Evolutionary conservation across 192 early-diverging fungal genomes (phyloP).

Genomic region (Linnemannia zychae): DNA sequence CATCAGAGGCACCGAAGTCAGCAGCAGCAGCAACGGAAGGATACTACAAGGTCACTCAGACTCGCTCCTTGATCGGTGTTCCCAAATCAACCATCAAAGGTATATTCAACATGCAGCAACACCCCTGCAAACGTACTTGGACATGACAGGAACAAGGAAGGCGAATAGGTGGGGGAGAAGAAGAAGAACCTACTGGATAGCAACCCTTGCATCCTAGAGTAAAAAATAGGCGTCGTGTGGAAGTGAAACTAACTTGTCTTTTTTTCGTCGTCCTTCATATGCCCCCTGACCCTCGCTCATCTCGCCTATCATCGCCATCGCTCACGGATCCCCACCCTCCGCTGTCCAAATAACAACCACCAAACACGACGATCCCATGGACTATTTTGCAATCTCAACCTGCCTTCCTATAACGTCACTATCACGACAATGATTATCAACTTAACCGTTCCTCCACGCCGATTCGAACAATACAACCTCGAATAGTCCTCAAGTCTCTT

Average conservation of each 20-base stretch:
- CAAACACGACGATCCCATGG: no score
- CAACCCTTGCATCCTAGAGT: no score
- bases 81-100: conserved; percentile 56
- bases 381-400: no score
- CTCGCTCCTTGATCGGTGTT: conserved; percentile 52
- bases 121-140: not conserved
- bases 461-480: not conserved
- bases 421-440: not conserved
- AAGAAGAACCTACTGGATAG: not conserved
- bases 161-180: not conserved
- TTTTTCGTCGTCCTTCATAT: no score
- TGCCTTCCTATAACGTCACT: no score
- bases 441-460: not conserved
- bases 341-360: no score
- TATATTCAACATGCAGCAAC: not conserved
- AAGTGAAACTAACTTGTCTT: no score
- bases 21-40: conserved; percentile 20
- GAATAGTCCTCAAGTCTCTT: conserved; percentile 46
- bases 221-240: no score
- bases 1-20: conserved; percentile 1
- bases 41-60: conserved; percentile 52
- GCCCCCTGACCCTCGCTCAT: no score
- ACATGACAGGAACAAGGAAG: not conserved
- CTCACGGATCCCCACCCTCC: no score
- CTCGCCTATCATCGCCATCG: no score